Evolutionary conservation across 768 basidiomycete genomes (phyloP), one percentile per base, ranked within the genome.

Genomic region (Pleurotus pulmonarius): DNA sequence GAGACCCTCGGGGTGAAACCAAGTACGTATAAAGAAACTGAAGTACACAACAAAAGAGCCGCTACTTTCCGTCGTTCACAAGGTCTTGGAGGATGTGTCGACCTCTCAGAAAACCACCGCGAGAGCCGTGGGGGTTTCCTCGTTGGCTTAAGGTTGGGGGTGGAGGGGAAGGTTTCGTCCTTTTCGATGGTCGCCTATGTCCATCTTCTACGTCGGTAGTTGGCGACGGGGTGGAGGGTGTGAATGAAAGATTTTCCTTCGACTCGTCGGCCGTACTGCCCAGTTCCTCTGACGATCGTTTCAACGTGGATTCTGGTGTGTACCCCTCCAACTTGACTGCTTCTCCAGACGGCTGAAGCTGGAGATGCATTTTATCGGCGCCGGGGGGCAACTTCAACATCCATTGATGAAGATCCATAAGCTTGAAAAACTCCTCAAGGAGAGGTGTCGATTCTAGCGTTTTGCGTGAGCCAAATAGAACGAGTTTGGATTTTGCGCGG

Each of bases 391-490:
- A 73, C 9, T 62, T 59, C 44, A 89, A 69, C 26, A 92, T 80
- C 97, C 97, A 98, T 0, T 73, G 72, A 49, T 76, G 79, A 24
- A 67, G 73, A 8, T 90, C 80, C 83, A 97, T 87, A 48, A 98
- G 74, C 8, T 72, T 67, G 60, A 98, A 83, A 71, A 98, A 95
- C 24, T 88, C 82, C 2, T 72, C 67, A 38, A 98, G 72, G 26
- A 97, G 69, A 0, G 83, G 70, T 0, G 82, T 80, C 24, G 69
- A 66, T 41, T 81, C 68, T 8, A 99, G 77, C 1, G 96, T 99
- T 63, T 73, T 81, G 41, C 87, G 79, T 0, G 93, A 95, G 3
- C 97, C 96, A 63, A 99, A 79, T 57, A 99, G 88, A 69, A 98
- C 78, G 2, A 99, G 75, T 73, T 99, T 99, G 34, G 83, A 83